phyloP scores from a whole-genome alignment of 805 yeast genomes.

The Cyberlindnera misumaiensis region DNA sequence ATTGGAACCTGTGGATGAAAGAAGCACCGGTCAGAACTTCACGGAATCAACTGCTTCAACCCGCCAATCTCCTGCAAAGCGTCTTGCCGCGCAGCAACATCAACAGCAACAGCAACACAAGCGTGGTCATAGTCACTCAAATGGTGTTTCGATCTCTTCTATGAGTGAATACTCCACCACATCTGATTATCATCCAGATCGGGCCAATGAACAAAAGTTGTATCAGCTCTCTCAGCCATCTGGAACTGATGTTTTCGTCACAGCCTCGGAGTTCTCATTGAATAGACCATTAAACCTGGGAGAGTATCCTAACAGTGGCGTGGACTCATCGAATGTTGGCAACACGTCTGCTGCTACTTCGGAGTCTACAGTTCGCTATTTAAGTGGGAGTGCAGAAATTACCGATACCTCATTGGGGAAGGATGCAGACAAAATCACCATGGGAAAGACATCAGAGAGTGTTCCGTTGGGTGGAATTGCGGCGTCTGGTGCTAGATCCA shows the following conservation, averaged over 20 bases:
- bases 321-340: not conserved
- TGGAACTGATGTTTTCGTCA: slow-evolving; percentile 29
- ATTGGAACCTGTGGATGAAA: slow-evolving; percentile 9
- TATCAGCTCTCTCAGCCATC: slow-evolving; percentile 15
- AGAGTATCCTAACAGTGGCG: not conserved
- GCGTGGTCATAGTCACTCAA: not conserved
- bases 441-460: too few species aligned
- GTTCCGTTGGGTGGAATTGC: too few species aligned
- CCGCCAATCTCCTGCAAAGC: not conserved
- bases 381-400: too few species aligned
- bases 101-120: too few species aligned
- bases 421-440: not conserved
- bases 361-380: not conserved
- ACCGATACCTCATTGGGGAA: not conserved
- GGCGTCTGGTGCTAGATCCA: not conserved
- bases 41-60: too few species aligned
- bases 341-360: not conserved
- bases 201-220: slow-evolving; percentile 6
- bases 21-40: not conserved
- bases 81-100: too few species aligned
- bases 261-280: slow-evolving; percentile 32
- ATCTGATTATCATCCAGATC: slow-evolving; percentile 5
- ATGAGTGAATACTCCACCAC: slow-evolving; percentile 21
- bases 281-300: too few species aligned
- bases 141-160: slow-evolving; percentile 17